phyloP scores from a whole-genome alignment of 1,284 basidiomycete species.

The Apiotrichum porosum region DNA sequence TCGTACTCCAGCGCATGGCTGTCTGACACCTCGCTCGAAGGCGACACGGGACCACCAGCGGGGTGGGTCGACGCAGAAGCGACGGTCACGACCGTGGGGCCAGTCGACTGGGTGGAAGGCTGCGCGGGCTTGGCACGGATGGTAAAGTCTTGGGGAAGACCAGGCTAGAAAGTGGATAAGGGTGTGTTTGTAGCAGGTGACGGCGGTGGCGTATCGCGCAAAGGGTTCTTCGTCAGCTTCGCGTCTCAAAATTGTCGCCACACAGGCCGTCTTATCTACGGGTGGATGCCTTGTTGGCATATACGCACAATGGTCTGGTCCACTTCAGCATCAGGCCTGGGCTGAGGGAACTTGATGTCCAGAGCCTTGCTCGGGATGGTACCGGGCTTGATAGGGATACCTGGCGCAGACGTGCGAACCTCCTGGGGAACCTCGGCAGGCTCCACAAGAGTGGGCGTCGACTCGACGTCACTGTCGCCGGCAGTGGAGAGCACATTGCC shows the following conservation, averaged over 20 bases:
- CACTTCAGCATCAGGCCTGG: constrained; percentile 10
- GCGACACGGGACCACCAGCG: constrained; percentile 59
- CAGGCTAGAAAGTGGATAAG: too few species aligned
- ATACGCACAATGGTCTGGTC: constrained; percentile 42
- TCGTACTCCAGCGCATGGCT: constrained; percentile 1
- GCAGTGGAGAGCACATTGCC: too few species aligned
- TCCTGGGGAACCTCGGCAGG: constrained; percentile 4
- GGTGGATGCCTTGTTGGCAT: too few species aligned
- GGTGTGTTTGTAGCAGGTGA: too few species aligned
- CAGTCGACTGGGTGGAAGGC: constrained; percentile 14
- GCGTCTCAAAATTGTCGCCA: too few species aligned
- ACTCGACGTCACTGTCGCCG: constrained; percentile 3
- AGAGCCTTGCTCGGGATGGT: not conserved
- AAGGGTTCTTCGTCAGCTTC: too few species aligned
- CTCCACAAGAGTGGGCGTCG: constrained; percentile 1
- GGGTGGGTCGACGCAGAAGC: constrained; percentile 61
- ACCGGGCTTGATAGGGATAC: constrained; percentile 24
- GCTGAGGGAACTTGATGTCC: constrained; percentile 20
- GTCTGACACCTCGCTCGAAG: not conserved
- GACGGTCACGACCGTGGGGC: constrained; percentile 67
- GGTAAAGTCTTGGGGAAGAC: too few species aligned
- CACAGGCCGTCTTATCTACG: not conserved
- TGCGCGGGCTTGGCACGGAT: constrained; percentile 1
- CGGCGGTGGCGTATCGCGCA: too few species aligned
- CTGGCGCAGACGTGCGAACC: constrained; percentile 33